Percentiles rank a stretch among this genome's conserved stretches.
These are phyloP conservation scores for Chalara sp. DNA, from an alignment of 2,329 filamentous ascomycete genomes.

Conservation along the genomic window DNA sequence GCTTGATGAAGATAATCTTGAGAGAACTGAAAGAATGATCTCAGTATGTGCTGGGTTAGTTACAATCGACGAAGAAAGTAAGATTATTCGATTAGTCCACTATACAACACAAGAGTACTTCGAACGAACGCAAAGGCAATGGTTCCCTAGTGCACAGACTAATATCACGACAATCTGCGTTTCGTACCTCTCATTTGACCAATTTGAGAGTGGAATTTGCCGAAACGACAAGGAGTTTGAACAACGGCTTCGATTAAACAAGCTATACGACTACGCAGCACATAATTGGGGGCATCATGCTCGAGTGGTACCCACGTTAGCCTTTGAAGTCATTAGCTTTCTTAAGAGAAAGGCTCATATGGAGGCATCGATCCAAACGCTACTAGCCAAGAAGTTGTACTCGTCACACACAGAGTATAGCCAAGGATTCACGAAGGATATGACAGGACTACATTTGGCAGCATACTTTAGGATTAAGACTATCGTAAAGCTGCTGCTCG, in stretches of 20 bases:
- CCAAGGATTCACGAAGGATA: no score
- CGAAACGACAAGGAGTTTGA: slow-evolving; percentile 14
- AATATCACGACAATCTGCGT: slow-evolving; percentile 17
- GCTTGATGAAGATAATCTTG: not conserved
- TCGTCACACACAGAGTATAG: no score
- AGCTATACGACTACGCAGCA: no score
- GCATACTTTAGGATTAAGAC: no score
- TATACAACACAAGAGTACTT: slow-evolving; percentile 26
- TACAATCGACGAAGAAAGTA: slow-evolving; percentile 17
- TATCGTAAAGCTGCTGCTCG: no score
- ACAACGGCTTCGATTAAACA: no score
- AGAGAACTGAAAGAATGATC: not conserved
- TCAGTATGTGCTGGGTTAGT: slow-evolving; percentile 22
- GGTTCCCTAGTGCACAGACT: slow-evolving; percentile 11
- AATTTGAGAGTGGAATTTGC: slow-evolving; percentile 18
- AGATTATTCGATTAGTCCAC: slow-evolving; percentile 21
- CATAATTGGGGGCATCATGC: slow-evolving; percentile 19
- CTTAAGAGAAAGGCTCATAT: slow-evolving; percentile 4
- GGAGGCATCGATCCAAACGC: no score
- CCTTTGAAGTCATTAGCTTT: slow-evolving; percentile 7
- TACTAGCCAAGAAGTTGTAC: no score
- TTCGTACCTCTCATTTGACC: slow-evolving; percentile 23
- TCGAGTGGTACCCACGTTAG: slow-evolving; percentile 10
- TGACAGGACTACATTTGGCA: no score
- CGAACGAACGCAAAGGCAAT: slow-evolving; percentile 2